Percentiles rank a stretch among this genome's conserved stretches.
Evolutionary conservation across 1,139 yeast genomes (phyloP).

Genomic region (Taphrina confusa): DNA sequence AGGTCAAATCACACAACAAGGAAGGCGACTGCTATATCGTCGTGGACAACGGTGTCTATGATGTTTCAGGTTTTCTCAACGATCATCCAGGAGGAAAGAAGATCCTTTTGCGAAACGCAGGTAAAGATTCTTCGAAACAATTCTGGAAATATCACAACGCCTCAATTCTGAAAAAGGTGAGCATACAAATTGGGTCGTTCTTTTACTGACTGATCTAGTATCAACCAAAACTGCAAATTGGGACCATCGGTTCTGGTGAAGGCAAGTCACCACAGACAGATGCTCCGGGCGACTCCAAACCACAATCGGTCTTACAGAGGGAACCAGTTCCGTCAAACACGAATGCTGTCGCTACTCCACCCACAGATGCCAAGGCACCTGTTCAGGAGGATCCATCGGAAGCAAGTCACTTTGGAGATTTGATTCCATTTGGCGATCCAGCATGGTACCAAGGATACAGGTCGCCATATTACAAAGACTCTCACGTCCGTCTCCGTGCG

Average conservation of each 20-base stretch:
- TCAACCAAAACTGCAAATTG: slow-evolving; percentile 49
- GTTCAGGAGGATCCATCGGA: slow-evolving; percentile 29
- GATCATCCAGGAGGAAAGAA: slow-evolving; percentile 75
- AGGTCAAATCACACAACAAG: slow-evolving; percentile 27
- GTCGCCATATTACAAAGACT: slow-evolving; percentile 49
- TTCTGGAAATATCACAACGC: slow-evolving; percentile 57
- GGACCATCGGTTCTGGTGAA: slow-evolving; percentile 41
- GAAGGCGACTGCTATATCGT: slow-evolving; percentile 26
- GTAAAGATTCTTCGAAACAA: slow-evolving; percentile 81
- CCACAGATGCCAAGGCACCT: neutral
- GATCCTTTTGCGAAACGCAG: slow-evolving; percentile 75
- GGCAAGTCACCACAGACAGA: slow-evolving; percentile 11
- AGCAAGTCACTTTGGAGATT: slow-evolving; percentile 47
- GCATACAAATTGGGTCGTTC: neutral
- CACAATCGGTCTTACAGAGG: slow-evolving; percentile 10
- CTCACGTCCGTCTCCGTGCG: slow-evolving; percentile 49
- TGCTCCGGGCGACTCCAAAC: slow-evolving; percentile 14
- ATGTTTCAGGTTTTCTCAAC: slow-evolving; percentile 73
- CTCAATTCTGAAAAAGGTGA: slow-evolving; percentile 47
- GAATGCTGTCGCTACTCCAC: slow-evolving; percentile 23
- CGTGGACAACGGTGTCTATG: slow-evolving; percentile 57
- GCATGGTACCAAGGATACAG: slow-evolving; percentile 50
- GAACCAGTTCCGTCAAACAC: slow-evolving; percentile 22
- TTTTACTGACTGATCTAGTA: slow-evolving; percentile 40
- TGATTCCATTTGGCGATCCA: slow-evolving; percentile 53